These are phyloP conservation scores for Fusarium sublunatum DNA, from an alignment of 2,329 filamentous ascomycete species.

Conservation along the genomic window DNA sequence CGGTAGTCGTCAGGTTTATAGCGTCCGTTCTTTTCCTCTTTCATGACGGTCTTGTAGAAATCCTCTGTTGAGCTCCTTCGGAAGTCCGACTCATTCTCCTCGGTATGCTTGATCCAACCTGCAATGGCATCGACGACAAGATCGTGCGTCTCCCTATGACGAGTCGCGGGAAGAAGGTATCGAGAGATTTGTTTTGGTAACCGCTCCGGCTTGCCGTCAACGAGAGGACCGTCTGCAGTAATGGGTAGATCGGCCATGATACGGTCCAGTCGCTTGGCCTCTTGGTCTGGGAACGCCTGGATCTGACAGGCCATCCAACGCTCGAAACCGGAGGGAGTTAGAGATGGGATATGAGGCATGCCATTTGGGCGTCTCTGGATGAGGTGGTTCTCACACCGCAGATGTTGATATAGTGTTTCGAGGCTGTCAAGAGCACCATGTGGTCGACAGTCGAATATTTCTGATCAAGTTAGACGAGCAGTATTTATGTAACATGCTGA, in stretches of 20 bases:
- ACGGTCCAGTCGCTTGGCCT: constrained; percentile 75
- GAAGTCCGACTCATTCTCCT: constrained; percentile 27
- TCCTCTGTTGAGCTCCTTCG: constrained; percentile 32
- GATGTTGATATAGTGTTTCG: constrained; percentile 64
- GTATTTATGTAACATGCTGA: background rate
- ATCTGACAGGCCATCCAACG: constrained; percentile 79
- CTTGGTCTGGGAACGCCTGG: constrained; percentile 79
- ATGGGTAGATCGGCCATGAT: constrained; percentile 79
- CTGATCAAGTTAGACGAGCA: constrained; percentile 47
- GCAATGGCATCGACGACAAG: constrained; percentile 70
- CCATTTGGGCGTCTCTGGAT: constrained; percentile 65
- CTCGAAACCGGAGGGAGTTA: constrained; percentile 76
- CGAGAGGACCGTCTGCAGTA: constrained; percentile 63
- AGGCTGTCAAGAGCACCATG: constrained; percentile 44
- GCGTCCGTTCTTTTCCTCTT: constrained; percentile 30
- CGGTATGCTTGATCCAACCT: constrained; percentile 51
- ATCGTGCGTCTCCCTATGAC: constrained; percentile 68
- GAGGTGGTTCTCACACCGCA: constrained; percentile 72
- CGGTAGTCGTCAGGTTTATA: constrained; percentile 37
- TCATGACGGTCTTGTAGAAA: constrained; percentile 18
- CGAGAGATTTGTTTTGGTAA: constrained; percentile 84
- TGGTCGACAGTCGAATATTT: constrained; percentile 62
- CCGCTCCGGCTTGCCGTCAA: constrained; percentile 73
- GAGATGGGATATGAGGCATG: constrained; percentile 69
- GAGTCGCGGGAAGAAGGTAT: constrained; percentile 72